Evolutionary conservation across 1,284 basidiomycete species (phyloP), one percentile per base, ranked within the genome.

Genomic region (Malassezia dermatis): DNA sequence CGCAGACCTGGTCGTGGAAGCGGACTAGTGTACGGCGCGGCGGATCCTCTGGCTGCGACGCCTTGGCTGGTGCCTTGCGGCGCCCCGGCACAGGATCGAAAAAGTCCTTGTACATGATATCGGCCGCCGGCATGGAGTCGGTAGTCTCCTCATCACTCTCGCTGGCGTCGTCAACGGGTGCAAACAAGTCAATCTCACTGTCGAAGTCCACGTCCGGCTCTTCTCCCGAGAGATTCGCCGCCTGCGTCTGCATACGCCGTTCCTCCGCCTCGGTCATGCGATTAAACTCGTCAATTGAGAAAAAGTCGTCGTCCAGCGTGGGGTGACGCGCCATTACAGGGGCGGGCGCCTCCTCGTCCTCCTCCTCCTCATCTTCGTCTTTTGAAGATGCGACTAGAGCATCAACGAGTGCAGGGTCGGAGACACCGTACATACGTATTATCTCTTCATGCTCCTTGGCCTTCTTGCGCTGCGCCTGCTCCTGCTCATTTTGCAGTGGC

Each of bases 281-380:
- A 72, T 96, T 94, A 78, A 98, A 96, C 21, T 83, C 80, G 51
- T 84, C 83, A 52, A 96, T 82, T 53, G 86, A 83, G 77, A 98
- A 98, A 78, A 98, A 96, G 24, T 81, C 83, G 73, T 96, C 93
- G 75, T 96, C 86, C n/a, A 96, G 81, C 44, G 81, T 81, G 6
- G 83, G 79, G 61, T 83, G 80, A 17, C 64, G 59, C 42, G 60
- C 17, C 15, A 30, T 46, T 56, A 3, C 8, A 48, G 43, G 30
- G 54, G 62, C 45, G 41, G 50, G 8, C 42, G 28, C 7, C 7
- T 26, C 24, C 24, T 26, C 24, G 3, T n/a, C 35, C 53, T 60
- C 57, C 10, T 50, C 53, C 11, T 54, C 59, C 13, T 53, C 54
- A 1, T 61, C 55, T 8, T 60, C 59, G n/a, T 61, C 56, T 12